Evolutionary conservation across 1,284 basidiomycete genomes (phyloP), one percentile per base, ranked within the genome.

Genomic region (Ganoderma sinense): DNA sequence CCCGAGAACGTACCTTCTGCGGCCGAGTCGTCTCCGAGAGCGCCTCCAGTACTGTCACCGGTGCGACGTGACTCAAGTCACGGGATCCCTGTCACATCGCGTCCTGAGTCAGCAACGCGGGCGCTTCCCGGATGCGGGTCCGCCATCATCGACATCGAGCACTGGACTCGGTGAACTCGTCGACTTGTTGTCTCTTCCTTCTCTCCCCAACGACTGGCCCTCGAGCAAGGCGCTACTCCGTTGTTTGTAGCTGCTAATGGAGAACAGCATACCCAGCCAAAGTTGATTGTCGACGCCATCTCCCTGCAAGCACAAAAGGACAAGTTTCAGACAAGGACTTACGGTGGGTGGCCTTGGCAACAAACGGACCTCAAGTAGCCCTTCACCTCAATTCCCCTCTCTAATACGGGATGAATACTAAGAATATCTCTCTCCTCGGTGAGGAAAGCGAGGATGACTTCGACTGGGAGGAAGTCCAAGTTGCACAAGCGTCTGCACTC

Each of bases 391-490:
- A 26, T 36, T 31, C 3, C 33, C 6, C 39, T 7, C 53, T 33
- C 23, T 29, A 20, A 29, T 20, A 2, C 29, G 6, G n/a, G 7
- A 71, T 72, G 68, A 70, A 68, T 48, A 53, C 55, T 5, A 71
- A 73, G 48, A 73, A 64, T 60, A 70, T 59, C 58, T 74, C 71
- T 18, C 58, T 65, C 48, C 23, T 69, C 10, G 74, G 72, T 33
- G 73, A 71, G n/a, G 78, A 79, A 45, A 84, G 82, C 56, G 82
- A 84, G 62, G 76, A 85, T 53, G 83, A 85, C 39, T 78, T 83
- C 14, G 84, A 84, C 62, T 85, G 84, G 83, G 83, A 84, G 65
- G 84, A 84, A 67, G 82, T 84, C 4, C 77, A 78, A 8, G 80
- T 84, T 5, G 76, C 74, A 16, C 76, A 78, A 10, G 56, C 74